Evolutionary conservation across 2,329 filamentous ascomycete genomes (phyloP).

Genomic region (Beauveria rudraprayagi): DNA sequence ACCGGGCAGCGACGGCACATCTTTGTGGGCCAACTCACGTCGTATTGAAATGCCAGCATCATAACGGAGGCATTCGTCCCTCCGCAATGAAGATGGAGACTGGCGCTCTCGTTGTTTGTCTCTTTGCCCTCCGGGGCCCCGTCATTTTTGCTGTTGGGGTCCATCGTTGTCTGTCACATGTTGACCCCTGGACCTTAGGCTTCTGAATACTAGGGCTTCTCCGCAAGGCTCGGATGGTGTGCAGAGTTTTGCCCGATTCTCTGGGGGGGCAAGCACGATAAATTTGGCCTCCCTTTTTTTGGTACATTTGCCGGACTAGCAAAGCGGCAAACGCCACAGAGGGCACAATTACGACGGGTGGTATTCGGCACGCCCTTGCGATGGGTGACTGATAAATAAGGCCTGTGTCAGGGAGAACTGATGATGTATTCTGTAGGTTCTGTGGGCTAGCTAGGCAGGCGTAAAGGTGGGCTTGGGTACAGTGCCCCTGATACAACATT

Average conservation of each 20-base stretch:
- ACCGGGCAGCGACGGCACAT: constrained; percentile 4
- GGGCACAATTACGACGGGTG: not conserved
- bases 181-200: not conserved
- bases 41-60: not conserved
- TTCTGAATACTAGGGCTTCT: too few relatives aligned
- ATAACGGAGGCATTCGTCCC: not conserved
- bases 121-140: constrained; percentile 3
- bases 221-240: too few relatives aligned
- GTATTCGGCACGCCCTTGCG: not conserved
- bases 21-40: constrained; percentile 2
- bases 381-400: not conserved
- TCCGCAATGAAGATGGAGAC: constrained; percentile 5
- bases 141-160: not conserved
- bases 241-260: not conserved
- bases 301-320: not conserved
- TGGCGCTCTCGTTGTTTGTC: not conserved
- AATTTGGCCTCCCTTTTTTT: not conserved
- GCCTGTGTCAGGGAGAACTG: not conserved
- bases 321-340: not conserved
- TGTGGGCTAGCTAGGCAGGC: not conserved
- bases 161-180: not conserved
- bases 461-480: not conserved
- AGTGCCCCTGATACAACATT: not conserved
- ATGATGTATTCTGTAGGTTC: too few relatives aligned
- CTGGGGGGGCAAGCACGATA: not conserved